Evolutionary conservation across 371 early-diverging fungal species (phyloP), one percentile per base, ranked within the genome.

Genomic region (Rhizopus sp.): DNA sequence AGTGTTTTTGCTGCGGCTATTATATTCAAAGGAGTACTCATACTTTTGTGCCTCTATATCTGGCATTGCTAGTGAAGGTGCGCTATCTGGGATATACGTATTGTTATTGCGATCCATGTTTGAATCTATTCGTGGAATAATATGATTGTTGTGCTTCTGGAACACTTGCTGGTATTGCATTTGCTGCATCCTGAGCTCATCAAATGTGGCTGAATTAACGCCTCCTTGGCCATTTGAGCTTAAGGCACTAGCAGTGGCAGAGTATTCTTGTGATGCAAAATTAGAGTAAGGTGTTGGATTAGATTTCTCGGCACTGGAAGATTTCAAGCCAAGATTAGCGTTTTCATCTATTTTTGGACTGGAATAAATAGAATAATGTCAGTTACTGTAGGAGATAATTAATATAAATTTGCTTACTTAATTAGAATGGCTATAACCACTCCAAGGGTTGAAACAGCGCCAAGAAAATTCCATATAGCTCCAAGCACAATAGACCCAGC

Each of bases 181-280:
- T 52, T 65, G 66, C 13, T 65, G 66, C n/a, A 60, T n/a, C 40
- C 61, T 66, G 16, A 66, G 34, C 15, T 62, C 67, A 49, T 66
- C 67, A 37, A 62, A 59, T 7, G 67, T 55, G 13, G 41, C 61
- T n/a, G 57, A 48, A 16, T 57, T 58, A 33, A 54, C 29, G 17
- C 54, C 55, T 0, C 55, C 66, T 58, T 66, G 62, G 1, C 38
- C 35, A 38, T 23, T 48, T 34, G 52, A 35, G 16, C 40, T 47
- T 3, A 23, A 13, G 3, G 23, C 39, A 38, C 53, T 57, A 1
- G 13, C 10, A 1, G 52, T 40, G n/a, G 54, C 50, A 2, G 66
- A 53, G 17, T 65, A 65, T 32, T 65, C 66, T 53, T 65, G 66
- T 7, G 57, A 38, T 3, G 66, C 53, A 29, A 65, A 60, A 40